A percentile compares a stretch with the other conserved stretches of the same genome.
phyloP scores from a whole-genome alignment of 179 eudicot species.

The Spinacia oleracea region DNA sequence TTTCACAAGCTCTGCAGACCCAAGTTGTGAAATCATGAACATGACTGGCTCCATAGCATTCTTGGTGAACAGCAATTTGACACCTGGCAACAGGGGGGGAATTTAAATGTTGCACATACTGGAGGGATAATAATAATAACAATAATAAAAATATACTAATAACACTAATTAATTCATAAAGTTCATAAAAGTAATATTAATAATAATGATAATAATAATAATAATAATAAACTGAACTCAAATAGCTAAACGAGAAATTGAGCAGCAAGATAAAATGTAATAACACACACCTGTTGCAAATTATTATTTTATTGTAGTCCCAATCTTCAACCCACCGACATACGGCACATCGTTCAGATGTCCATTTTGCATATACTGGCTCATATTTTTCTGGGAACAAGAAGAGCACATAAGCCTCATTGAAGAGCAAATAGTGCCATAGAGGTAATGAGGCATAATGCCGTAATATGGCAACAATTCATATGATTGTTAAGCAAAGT shows the following conservation, averaged over 20 bases:
- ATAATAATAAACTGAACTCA: no score
- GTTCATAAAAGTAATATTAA: no score
- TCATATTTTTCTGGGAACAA: conserved; percentile 55
- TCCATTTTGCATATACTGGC: conserved; percentile 78
- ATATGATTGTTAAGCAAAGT: background rate
- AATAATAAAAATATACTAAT: no score
- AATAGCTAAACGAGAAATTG: conserved; percentile 5
- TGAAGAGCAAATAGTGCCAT: background rate
- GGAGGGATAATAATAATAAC: no score
- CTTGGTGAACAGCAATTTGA: conserved; percentile 98
- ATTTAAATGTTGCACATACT: background rate
- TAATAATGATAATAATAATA: background rate
- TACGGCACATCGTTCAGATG: conserved; percentile 89
- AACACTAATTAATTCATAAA: no score
- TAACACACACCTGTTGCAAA: conserved; percentile 72
- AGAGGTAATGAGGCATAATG: background rate
- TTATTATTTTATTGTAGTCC: conserved; percentile 81
- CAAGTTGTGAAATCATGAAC: conserved; percentile 72
- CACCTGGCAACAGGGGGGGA: conserved; percentile 49
- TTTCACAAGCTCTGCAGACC: conserved; percentile 97
- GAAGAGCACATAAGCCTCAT: background rate
- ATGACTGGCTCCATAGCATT: conserved; percentile 76
- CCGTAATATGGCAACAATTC: background rate
- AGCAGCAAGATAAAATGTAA: background rate
- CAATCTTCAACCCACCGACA: conserved; percentile 95